Evolutionary conservation across 495 filamentous ascomycete species (phyloP), one percentile per base, ranked within the genome.

Genomic region (Lasiosphaeriaceae sp.): DNA sequence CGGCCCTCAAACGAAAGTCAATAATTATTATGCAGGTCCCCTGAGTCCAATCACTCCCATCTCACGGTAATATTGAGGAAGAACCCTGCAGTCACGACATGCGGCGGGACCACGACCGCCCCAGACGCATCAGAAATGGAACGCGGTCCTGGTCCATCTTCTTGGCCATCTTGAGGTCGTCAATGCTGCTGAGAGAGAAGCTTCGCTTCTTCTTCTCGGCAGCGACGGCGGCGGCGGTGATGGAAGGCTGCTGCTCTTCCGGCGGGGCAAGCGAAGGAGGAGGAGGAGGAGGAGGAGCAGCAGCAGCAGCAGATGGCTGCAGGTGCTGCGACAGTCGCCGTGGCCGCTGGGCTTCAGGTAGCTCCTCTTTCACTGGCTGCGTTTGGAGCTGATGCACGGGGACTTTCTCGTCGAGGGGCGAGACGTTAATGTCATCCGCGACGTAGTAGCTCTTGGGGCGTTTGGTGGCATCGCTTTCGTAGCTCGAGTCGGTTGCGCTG

Each of bases 361-460:
- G 29, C 29, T 51, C 39, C 39, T 2, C 14, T 12, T 43, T 43
- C 14, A 17, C 14, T 17, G 39, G 14, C 39, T 16, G 39, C 39
- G 14, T 21, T 37, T 3, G 49, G 3, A 8, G 22, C 11, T 19
- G 22, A 11, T 49, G 22, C 2, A 49, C 24, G 8, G 47, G 22
- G 2, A 49, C 21, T 11, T 39, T 7, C 29, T 52, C 49, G 17
- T 52, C 49, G 17, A 52, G 29, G 6, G 29, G 19, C 7, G 22
- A 17, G 16, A 52, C 49, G 17, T 52, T 29, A n/a, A 21, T 9
- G 34, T n/a, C 16, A 14, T 20, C 11, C 5, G 11, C 19, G 3
- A 39, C 4, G 31, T 39, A 52, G 19, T 58, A 48, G 19, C 49
- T 50, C 26, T 58, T 58, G 7, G 50, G 52, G 45, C 45, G n/a